Percentiles rank a stretch among this genome's conserved stretches.
Conservation (phyloP, 129 eudicot species). For the Pittosporum tobira region DNA sequence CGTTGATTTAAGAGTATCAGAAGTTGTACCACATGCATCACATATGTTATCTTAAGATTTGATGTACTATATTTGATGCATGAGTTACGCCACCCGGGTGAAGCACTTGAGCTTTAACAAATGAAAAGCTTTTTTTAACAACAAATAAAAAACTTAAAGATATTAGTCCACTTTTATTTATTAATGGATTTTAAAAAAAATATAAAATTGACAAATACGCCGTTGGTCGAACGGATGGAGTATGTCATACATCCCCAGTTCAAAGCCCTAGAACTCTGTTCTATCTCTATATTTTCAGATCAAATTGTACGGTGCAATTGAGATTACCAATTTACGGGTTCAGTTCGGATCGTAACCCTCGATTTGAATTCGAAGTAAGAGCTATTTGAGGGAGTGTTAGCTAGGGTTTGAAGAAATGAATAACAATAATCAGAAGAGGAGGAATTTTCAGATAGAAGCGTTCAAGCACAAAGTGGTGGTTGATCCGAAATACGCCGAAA, state of each 20-base stretch:
- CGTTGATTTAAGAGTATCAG: no score
- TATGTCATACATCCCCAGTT: neutral
- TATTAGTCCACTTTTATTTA: no score
- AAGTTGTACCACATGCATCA: no score
- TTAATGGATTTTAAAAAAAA: no score
- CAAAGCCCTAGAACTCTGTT: neutral
- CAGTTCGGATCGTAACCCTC: neutral
- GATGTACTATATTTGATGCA: no score
- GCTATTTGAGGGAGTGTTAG: neutral
- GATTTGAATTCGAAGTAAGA: neutral
- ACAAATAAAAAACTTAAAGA: no score
- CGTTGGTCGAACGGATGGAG: no score
- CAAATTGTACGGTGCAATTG: neutral
- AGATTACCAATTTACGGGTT: neutral
- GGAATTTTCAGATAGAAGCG: constrained; percentile 73
- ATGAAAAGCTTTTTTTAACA: no score
- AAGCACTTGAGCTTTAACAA: no score
- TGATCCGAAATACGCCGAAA: constrained; percentile 76
- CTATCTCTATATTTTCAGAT: neutral
- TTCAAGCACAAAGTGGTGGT: constrained; percentile 68
- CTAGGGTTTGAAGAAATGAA: constrained; percentile 1
- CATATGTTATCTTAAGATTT: no score
- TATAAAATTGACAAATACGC: no score
- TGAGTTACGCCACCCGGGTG: no score
- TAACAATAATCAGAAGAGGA: constrained; percentile 51